Evolutionary conservation across 192 early-diverging fungal species (phyloP).

Genomic region (Geranomyces michiganensis): DNA sequence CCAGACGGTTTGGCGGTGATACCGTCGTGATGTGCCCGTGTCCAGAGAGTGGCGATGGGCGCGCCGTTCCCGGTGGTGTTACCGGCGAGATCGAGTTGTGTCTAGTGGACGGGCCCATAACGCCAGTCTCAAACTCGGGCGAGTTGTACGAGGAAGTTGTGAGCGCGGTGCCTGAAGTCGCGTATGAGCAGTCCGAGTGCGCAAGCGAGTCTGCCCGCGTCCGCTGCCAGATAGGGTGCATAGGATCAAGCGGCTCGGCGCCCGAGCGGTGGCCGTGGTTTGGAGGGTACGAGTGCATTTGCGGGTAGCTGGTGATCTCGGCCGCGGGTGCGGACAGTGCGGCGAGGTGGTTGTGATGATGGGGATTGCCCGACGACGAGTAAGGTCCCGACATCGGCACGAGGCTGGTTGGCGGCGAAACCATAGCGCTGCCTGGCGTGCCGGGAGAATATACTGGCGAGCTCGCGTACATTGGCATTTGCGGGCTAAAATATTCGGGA

Average conservation of each 20-base stretch:
- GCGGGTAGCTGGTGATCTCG: background rate
- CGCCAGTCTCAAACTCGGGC: conserved; percentile 20
- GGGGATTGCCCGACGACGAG: background rate
- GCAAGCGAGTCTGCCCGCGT: conserved; percentile 28
- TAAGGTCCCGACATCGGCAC: conserved; percentile 8
- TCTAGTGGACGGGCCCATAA: background rate
- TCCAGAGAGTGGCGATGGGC: background rate
- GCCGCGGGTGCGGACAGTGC: conserved; percentile 15
- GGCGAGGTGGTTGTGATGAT: background rate
- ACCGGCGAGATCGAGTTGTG: background rate
- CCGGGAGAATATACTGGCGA: conserved; percentile 29
- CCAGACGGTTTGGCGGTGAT: background rate
- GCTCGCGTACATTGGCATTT: conserved; percentile 14
- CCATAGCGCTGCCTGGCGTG: conserved; percentile 22
- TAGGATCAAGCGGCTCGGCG: background rate
- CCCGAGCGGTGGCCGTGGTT: background rate
- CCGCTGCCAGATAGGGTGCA: conserved; percentile 15
- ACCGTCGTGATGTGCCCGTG: no score
- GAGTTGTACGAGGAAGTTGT: conserved; percentile 35
- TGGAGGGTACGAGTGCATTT: background rate
- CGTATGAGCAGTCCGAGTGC: conserved; percentile 22
- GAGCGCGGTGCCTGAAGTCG: conserved; percentile 11
- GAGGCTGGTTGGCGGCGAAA: conserved; percentile 5
- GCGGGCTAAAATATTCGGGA: conserved; percentile 18
- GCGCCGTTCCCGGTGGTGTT: conserved; percentile 7